phyloP scores from a whole-genome alignment of 75 land plant genomes.

The Cryptomeria japonica region DNA sequence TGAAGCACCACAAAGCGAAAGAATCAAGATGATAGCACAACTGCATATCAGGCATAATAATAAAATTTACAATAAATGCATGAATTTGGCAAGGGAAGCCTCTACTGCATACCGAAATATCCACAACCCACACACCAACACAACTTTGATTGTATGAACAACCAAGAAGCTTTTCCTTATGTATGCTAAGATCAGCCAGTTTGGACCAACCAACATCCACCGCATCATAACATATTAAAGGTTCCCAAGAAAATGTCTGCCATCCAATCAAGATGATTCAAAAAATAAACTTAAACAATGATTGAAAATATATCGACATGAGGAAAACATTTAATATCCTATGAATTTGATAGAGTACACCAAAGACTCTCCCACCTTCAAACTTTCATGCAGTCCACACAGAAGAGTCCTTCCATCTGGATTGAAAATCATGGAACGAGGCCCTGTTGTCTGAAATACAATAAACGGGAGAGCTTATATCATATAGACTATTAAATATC shows the following conservation, averaged over 20 bases:
- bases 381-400: slow-evolving; percentile 70
- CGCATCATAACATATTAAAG: slow-evolving; percentile 79
- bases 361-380: slow-evolving; percentile 58
- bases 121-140: slow-evolving; percentile 94
- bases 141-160: slow-evolving; percentile 86
- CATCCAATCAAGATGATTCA: slow-evolving; percentile 2
- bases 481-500: background rate
- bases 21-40: background rate
- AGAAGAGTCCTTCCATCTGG: slow-evolving; percentile 90
- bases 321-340: background rate
- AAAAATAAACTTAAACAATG: background rate
- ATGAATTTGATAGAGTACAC: background rate
- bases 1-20: slow-evolving; percentile 19
- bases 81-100: background rate
- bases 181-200: slow-evolving; percentile 76
- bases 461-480: background rate
- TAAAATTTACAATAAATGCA: background rate
- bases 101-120: slow-evolving; percentile 53
- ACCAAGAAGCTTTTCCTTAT: slow-evolving; percentile 86
- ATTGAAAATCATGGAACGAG: slow-evolving; percentile 74
- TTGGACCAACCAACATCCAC: slow-evolving; percentile 96
- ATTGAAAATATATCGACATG: background rate
- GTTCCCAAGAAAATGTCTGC: slow-evolving; percentile 95
- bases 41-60: slow-evolving; percentile 8
- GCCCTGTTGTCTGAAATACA: slow-evolving; percentile 60